Evolutionary conservation across 2,329 filamentous ascomycete genomes (phyloP).

Genomic region (Pseudogymnoascus destructans): DNA sequence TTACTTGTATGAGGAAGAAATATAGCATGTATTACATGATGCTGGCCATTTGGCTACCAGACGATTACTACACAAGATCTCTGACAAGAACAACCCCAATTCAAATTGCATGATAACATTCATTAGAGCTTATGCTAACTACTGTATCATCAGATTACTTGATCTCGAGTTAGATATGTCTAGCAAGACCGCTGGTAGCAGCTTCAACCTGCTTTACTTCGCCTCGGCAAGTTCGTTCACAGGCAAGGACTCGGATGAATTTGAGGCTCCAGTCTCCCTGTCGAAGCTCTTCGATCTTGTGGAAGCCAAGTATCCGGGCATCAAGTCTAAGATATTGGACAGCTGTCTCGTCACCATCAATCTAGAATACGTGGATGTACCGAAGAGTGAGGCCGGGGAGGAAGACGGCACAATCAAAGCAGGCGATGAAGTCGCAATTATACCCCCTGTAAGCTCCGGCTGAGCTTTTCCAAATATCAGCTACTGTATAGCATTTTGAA

Average conservation of each 20-base stretch:
- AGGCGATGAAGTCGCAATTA: conserved; percentile 76
- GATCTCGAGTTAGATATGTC: conserved; percentile 11
- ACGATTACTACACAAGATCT: conserved; percentile 53
- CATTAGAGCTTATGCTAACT: conserved; percentile 11
- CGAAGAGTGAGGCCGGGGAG: conserved; percentile 31
- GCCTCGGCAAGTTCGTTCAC: conserved; percentile 62
- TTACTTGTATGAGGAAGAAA: conserved; percentile 26
- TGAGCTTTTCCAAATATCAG: conserved; percentile 29
- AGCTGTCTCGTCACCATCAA: conserved; percentile 71
- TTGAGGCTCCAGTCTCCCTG: conserved; percentile 54
- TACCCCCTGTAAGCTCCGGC: conserved; percentile 78
- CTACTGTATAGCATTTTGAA: background rate
- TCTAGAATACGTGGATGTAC: conserved; percentile 63
- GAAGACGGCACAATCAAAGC: conserved; percentile 43
- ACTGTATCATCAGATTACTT: conserved; percentile 7
- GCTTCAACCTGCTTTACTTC: conserved; percentile 71
- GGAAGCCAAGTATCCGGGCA: conserved; percentile 57
- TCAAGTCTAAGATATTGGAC: conserved; percentile 52
- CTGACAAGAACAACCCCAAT: conserved; percentile 35
- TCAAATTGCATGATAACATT: background rate
- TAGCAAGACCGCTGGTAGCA: conserved; percentile 10
- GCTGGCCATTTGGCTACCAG: conserved; percentile 36
- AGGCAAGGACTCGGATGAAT: conserved; percentile 47
- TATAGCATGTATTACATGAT: conserved; percentile 34
- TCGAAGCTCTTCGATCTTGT: conserved; percentile 51